phyloP scores from a whole-genome alignment of 164 flowering plant species.

The Nymphaea thermarum region DNA sequence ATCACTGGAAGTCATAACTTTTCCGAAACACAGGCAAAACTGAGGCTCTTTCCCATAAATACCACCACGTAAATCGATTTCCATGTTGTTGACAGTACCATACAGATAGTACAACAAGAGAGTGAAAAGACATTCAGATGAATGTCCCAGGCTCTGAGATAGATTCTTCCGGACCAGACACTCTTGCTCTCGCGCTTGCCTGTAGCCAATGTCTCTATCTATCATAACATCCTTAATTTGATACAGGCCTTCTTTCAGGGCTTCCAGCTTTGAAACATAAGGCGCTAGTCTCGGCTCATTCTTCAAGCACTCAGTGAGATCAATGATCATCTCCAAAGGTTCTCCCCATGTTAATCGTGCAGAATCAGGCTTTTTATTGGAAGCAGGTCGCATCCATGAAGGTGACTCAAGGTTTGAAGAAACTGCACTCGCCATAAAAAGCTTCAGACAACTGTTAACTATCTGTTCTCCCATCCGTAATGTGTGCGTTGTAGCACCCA shows the following conservation, averaged over 20 bases:
- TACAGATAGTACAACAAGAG: conserved; percentile 58
- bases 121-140: conserved; percentile 70
- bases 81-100: conserved; percentile 46
- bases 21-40: conserved; percentile 55
- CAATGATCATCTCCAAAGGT: conserved; percentile 48
- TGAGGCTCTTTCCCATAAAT: conserved; percentile 18
- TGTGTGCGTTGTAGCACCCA: conserved; percentile 11
- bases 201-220: conserved; percentile 61
- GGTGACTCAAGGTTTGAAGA: conserved; percentile 34
- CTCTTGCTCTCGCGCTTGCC: conserved; percentile 53
- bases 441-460: conserved; percentile 33
- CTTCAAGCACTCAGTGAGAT: conserved; percentile 41
- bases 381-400: conserved; percentile 70
- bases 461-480: conserved; percentile 49
- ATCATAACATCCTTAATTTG: conserved; percentile 70
- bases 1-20: conserved; percentile 52
- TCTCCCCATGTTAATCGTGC: conserved; percentile 38
- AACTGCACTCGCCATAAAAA: conserved; percentile 27
- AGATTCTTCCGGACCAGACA: conserved; percentile 66
- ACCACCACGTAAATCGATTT: conserved; percentile 65
- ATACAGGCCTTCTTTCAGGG: conserved; percentile 76
- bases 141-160: conserved; percentile 47
- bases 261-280: conserved; percentile 47
- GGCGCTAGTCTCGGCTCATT: conserved; percentile 22
- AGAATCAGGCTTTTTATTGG: conserved; percentile 21